These are phyloP conservation scores for Otatea glauca DNA, from an alignment of 176 grass and related monocot species.

Conservation along the genomic window DNA sequence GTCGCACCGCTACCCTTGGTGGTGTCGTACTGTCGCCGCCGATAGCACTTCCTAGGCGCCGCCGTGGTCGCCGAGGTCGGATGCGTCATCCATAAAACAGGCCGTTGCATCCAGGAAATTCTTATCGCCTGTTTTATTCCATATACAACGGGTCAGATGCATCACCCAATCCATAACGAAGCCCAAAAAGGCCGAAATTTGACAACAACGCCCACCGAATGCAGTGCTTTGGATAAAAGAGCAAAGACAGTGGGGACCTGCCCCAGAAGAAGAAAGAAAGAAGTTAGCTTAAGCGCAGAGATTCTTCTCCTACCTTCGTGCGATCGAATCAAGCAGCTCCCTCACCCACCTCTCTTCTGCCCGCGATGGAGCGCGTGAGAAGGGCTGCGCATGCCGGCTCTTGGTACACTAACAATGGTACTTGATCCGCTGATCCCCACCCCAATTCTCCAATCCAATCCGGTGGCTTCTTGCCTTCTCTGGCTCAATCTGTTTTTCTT, in stretches of 20 bases:
- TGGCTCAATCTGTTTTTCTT: background rate
- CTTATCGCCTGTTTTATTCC: too few relatives aligned
- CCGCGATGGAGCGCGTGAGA: conserved; percentile 65
- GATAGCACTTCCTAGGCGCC: too few relatives aligned
- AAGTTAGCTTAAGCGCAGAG: background rate
- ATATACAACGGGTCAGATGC: too few relatives aligned
- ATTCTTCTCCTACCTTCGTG: background rate
- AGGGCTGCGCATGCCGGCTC: conserved; percentile 82
- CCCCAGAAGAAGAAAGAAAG: background rate
- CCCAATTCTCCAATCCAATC: background rate
- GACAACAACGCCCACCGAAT: too few relatives aligned
- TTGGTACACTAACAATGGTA: conserved; percentile 92
- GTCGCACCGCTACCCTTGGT: too few relatives aligned
- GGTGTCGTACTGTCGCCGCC: too few relatives aligned
- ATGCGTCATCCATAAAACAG: too few relatives aligned
- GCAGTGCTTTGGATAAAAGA: too few relatives aligned
- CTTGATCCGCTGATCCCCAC: background rate
- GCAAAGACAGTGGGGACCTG: background rate
- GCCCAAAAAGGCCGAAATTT: too few relatives aligned
- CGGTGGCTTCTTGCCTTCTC: background rate
- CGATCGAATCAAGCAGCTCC: background rate
- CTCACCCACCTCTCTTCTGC: background rate
- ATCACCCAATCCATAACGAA: too few relatives aligned
- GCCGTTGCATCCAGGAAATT: too few relatives aligned
- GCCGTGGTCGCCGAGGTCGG: too few relatives aligned